These are phyloP conservation scores for Aspergillus latus DNA, from an alignment of 2,329 filamentous ascomycete genomes.

Conservation along the genomic window DNA sequence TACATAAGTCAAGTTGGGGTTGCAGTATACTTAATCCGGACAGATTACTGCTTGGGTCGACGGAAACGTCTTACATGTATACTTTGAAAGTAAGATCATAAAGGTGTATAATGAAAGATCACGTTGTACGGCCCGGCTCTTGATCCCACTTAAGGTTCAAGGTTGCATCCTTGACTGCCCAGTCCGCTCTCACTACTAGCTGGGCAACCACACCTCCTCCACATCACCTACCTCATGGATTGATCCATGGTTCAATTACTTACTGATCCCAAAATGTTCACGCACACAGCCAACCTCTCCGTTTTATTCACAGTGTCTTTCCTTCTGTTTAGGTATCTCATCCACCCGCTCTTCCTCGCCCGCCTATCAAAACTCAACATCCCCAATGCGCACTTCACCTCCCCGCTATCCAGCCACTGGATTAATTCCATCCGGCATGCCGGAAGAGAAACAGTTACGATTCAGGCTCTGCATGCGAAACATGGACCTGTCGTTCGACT, in stretches of 20 bases:
- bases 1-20: background rate
- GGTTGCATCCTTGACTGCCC: background rate
- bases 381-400: slow-evolving; percentile 64
- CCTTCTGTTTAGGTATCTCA: slow-evolving; percentile 26
- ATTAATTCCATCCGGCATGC: slow-evolving; percentile 59
- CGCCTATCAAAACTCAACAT: slow-evolving; percentile 61
- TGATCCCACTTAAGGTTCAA: background rate
- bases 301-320: background rate
- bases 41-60: background rate
- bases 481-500: slow-evolving; percentile 61
- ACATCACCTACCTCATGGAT: background rate
- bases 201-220: background rate
- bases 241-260: background rate
- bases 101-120: too few relatives aligned
- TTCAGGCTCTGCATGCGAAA: slow-evolving; percentile 56
- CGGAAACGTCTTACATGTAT: background rate
- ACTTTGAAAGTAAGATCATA: too few relatives aligned
- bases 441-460: slow-evolving; percentile 57
- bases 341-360: slow-evolving; percentile 48
- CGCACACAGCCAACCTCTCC: background rate
- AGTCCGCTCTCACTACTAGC: background rate
- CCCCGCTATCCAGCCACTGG: slow-evolving; percentile 61
- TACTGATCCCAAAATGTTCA: background rate
- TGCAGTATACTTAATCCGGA: background rate
- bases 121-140: background rate